A percentile compares a stretch with the other conserved stretches of the same genome.
Conservation (phyloP, 192 early-diverging fungal genomes). For the Rhizophagus clarus region DNA sequence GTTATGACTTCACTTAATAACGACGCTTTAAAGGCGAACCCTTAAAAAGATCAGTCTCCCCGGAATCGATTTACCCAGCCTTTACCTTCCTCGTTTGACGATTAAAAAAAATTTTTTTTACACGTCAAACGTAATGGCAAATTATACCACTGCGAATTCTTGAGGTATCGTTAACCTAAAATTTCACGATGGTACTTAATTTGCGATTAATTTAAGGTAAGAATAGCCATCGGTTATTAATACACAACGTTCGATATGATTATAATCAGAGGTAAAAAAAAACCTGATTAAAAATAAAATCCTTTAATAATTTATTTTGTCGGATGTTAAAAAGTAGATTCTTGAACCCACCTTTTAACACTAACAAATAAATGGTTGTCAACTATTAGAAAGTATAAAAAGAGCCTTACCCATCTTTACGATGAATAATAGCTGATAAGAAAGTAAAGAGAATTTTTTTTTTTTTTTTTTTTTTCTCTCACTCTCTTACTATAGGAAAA, state of each 20-base stretch:
- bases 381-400: background rate
- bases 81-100: background rate
- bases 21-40: too few species aligned
- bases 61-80: background rate
- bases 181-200: background rate
- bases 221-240: background rate
- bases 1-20: background rate
- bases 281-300: background rate
- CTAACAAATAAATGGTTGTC: background rate
- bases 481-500: too few species aligned
- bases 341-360: background rate
- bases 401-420: background rate
- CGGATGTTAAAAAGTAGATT: background rate
- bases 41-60: background rate
- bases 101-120: background rate
- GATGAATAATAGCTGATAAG: background rate
- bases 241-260: background rate
- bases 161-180: background rate
- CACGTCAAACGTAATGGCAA: background rate
- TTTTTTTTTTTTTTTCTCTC: too few species aligned
- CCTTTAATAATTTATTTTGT: background rate
- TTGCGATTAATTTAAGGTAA: background rate
- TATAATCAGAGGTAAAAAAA: background rate
- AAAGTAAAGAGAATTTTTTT: background rate
- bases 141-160: background rate